Percentiles rank a stretch among this genome's conserved stretches.
Conservation (phyloP, 23 red algal species). For the Gracilaria gracilis region DNA sequence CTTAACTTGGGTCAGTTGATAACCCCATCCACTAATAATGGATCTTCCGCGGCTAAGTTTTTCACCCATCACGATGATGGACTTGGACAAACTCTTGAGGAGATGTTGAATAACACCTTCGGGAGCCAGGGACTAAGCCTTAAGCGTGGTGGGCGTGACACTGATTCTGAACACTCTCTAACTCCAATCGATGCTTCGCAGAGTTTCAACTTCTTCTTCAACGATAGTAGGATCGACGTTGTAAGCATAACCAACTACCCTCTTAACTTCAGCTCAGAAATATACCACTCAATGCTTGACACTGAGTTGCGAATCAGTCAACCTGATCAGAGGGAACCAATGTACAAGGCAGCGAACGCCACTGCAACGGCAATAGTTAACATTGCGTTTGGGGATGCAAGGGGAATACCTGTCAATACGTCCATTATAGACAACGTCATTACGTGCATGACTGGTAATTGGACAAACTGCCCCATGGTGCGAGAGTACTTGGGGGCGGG, state of each 20-base stretch:
- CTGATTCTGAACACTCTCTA: neutral
- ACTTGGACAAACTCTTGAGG: neutral
- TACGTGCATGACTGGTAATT: conserved; percentile 60
- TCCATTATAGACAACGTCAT: conserved; percentile 54
- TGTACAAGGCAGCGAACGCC: conserved; percentile 37
- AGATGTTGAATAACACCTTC: neutral
- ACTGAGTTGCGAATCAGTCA: conserved; percentile 2
- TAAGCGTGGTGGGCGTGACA: neutral
- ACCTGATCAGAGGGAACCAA: conserved; percentile 2
- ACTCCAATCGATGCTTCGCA: conserved; percentile 61
- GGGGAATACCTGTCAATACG: neutral
- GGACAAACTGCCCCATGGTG: conserved; percentile 48
- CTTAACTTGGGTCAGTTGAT: conserved; percentile 57
- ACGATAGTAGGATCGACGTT: conserved; percentile 26
- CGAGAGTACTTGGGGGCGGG: conserved; percentile 48
- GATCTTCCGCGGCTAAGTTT: neutral
- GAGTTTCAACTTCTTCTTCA: conserved; percentile 36
- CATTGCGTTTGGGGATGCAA: conserved; percentile 16
- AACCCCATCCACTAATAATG: conserved; percentile 27
- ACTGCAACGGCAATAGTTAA: conserved; percentile 43
- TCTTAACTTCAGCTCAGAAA: conserved; percentile 31
- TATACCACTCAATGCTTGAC: conserved; percentile 69
- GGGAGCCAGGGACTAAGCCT: neutral
- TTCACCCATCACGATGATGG: conserved; percentile 16
- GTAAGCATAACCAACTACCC: conserved; percentile 53